Evolutionary conservation across 225 moss, liverwort and hornwort species (phyloP), one percentile per base, ranked within the genome.

Genomic region (Asterella californica): DNA sequence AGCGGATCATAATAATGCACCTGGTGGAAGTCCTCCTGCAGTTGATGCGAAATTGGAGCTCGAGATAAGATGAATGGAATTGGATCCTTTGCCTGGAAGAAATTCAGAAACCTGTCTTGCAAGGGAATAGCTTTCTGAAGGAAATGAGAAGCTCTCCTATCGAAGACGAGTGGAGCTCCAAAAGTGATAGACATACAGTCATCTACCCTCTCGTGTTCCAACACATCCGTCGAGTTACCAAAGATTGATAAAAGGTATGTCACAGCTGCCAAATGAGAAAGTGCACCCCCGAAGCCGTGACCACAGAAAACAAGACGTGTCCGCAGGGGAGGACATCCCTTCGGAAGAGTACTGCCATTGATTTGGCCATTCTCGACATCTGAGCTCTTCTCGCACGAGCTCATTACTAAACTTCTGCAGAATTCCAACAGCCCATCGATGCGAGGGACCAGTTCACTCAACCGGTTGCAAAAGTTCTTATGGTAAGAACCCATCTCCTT

Each of bases 261-360:
- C 19, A 66, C 64, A 21, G 78, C 47, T 12, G 65, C 78, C 2
- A 78, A 49, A 15, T 78, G 78, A 78, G 78, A 66, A 47, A 78
- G 47, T 48, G 65, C 78, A 30, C 78, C 78, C 32, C 78, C 78
- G 0, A 78, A 66, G 78, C 78, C 67, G 66, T 78, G 78, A 27
- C 78, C 78, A 27, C 78, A 78, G 32, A 78, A 78, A n/a, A 78
- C n/a, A 29, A 78, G 48, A 33, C 78, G 78, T 1, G 78, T 66
- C 6, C 77, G 60, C 3, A 2, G 0, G 10, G 15, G 33, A 21
- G 32, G 49, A 50, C 10, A 42, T 22, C 48, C 15, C 27, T 14
- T 46, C 3, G 73, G 2, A n/a, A 9, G 0, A n/a, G 22, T 38
- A 19, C 45, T 61, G 24, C 9, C 5, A 57, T 17, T 57, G 57